Conservation (phyloP, 441 rosid species). For the Gossypium schwendimanii region DNA sequence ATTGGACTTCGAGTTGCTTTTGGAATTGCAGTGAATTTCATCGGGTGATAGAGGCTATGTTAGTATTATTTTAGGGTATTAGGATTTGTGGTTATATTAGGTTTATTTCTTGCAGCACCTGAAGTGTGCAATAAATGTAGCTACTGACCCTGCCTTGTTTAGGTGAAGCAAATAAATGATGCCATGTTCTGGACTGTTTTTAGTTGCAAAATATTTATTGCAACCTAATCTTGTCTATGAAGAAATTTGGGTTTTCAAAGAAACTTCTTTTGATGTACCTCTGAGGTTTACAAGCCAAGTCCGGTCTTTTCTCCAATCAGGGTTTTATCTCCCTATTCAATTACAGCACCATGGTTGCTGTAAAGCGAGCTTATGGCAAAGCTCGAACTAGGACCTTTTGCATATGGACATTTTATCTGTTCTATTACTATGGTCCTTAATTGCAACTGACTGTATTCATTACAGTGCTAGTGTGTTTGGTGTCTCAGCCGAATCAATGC, state of each 20-base stretch:
- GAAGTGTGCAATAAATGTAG: background rate
- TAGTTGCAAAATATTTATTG: background rate
- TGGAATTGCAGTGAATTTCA: background rate
- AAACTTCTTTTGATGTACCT: background rate
- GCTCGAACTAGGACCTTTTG: background rate
- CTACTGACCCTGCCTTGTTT: background rate
- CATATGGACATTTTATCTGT: background rate
- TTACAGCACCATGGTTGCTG: no score
- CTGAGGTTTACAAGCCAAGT: no score
- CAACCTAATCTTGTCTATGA: background rate
- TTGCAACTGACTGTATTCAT: slow-evolving; percentile 5
- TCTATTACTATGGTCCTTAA: slow-evolving; percentile 4
- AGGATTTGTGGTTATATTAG: background rate
- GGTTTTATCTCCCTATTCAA: no score
- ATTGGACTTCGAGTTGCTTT: background rate
- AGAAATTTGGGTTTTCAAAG: background rate
- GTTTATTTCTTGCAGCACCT: background rate
- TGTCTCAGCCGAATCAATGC: slow-evolving; percentile 75
- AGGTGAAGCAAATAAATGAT: background rate
- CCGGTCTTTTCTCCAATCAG: no score
- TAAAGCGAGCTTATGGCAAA: no score
- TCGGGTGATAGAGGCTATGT: background rate
- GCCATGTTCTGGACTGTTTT: background rate
- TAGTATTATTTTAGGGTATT: background rate
- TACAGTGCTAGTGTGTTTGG: slow-evolving; percentile 69